Evolutionary conservation across 2,329 filamentous ascomycete genomes (phyloP).

Genomic region (Seiridium cupressi): DNA sequence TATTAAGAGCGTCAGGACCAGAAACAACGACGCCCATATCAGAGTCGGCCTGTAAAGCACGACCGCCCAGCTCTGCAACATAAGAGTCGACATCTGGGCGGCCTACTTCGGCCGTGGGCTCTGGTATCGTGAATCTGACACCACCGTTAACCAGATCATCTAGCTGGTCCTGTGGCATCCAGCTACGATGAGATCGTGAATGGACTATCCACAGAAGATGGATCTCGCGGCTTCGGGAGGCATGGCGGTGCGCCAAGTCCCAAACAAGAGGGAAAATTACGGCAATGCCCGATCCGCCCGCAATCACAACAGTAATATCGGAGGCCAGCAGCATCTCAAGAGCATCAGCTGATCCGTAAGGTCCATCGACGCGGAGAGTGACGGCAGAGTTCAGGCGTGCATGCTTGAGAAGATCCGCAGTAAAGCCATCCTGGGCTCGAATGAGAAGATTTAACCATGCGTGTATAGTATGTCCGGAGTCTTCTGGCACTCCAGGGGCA

Average conservation of each 20-base stretch:
- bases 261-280: conserved; percentile 61
- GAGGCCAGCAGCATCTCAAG: conserved; percentile 49
- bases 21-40: conserved; percentile 55
- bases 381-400: conserved; percentile 42
- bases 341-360: conserved; percentile 59
- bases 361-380: conserved; percentile 57
- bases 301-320: conserved; percentile 52
- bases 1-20: conserved; percentile 61
- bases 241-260: conserved; percentile 34
- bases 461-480: conserved; percentile 28
- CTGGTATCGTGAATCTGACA: conserved; percentile 50
- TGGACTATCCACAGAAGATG: conserved; percentile 61
- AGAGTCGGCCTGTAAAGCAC: conserved; percentile 19
- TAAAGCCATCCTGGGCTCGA: conserved; percentile 60
- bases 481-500: conserved; percentile 35
- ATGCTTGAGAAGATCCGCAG: conserved; percentile 50
- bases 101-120: conserved; percentile 50
- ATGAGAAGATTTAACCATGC: conserved; percentile 58
- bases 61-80: conserved; percentile 34
- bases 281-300: conserved; percentile 64
- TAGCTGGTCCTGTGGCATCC: conserved; percentile 50
- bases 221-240: conserved; percentile 31
- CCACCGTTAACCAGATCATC: conserved; percentile 47
- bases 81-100: conserved; percentile 49
- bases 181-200: conserved; percentile 47